Conservation (phyloP, 2,329 filamentous ascomycete species). For the Alternaria arborescens region DNA sequence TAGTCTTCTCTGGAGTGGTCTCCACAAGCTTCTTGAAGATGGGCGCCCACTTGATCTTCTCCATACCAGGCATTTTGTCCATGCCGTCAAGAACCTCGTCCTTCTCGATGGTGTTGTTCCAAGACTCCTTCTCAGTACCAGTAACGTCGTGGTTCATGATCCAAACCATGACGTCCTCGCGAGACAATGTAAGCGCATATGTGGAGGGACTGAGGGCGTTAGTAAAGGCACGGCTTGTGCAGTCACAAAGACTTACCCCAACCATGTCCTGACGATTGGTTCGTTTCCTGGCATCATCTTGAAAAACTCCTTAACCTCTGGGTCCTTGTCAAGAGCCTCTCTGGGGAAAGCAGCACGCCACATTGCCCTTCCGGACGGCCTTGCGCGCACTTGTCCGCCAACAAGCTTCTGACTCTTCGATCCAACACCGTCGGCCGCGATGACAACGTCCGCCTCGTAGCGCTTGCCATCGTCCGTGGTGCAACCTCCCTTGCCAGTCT, state of each 20-base stretch:
- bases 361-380: conserved; percentile 51
- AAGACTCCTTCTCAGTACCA: conserved; percentile 56
- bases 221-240: conserved; percentile 2
- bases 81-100: conserved; percentile 57
- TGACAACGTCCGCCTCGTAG: conserved; percentile 54
- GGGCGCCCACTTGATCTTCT: conserved; percentile 54
- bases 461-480: conserved; percentile 51
- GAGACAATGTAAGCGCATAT: conserved; percentile 57
- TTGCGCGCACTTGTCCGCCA: conserved; percentile 55
- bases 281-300: conserved; percentile 54
- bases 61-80: conserved; percentile 55
- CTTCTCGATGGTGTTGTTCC: conserved; percentile 58
- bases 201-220: conserved; percentile 45
- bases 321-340: conserved; percentile 56
- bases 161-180: conserved; percentile 60
- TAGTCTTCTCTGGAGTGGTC: conserved; percentile 55
- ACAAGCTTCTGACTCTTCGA: conserved; percentile 57
- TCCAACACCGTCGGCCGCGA: conserved; percentile 55
- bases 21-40: conserved; percentile 58
- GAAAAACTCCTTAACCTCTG: conserved; percentile 58
- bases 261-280: conserved; percentile 57
- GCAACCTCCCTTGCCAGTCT: conserved; percentile 48
- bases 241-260: conserved; percentile 42
- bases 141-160: conserved; percentile 61
- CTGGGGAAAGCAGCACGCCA: conserved; percentile 54